Conservation (phyloP, 1,284 basidiomycete genomes). For the Cryptococcus sp. region DNA sequence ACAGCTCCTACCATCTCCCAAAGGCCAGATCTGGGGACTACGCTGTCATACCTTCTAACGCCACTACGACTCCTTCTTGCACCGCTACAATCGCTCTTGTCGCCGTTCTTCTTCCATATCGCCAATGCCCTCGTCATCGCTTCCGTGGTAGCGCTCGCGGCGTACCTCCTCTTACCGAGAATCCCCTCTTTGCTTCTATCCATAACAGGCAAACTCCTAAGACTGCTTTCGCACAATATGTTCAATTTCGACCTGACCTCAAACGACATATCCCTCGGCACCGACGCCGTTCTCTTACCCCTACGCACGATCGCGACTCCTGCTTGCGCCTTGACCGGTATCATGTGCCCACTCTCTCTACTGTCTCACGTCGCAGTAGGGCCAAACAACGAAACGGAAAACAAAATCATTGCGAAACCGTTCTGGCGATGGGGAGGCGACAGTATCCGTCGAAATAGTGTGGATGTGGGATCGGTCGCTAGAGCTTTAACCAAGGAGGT, state of each 20-base stretch:
- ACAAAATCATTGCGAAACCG: conserved; percentile 21
- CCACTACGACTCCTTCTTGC: conserved; percentile 27
- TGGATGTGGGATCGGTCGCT: conserved; percentile 37
- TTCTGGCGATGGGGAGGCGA: conserved; percentile 28
- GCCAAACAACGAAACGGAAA: conserved; percentile 3
- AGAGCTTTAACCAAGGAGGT: conserved; percentile 38
- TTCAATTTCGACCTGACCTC: background rate
- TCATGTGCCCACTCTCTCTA: conserved; percentile 29
- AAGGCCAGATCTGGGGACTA: background rate
- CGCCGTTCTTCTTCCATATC: conserved; percentile 27
- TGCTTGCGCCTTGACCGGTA: conserved; percentile 31
- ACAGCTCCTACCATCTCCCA: too few relatives aligned
- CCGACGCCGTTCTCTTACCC: conserved; percentile 19
- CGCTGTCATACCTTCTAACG: conserved; percentile 20
- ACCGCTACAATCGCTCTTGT: conserved; percentile 21
- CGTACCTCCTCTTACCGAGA: conserved; percentile 23
- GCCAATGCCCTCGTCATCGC: conserved; percentile 27
- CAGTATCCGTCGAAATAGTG: background rate
- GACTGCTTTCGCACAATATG: conserved; percentile 10
- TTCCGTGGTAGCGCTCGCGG: conserved; percentile 4
- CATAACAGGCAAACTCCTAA: conserved; percentile 11
- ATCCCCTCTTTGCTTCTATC: conserved; percentile 21
- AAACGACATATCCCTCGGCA: conserved; percentile 12
- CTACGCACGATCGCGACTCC: conserved; percentile 37
- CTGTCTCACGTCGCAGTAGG: conserved; percentile 1